Evolutionary conservation across 106 monocot genomes (phyloP), one percentile per base, ranked within the genome.

Genomic region (Hemerocallis citrina): DNA sequence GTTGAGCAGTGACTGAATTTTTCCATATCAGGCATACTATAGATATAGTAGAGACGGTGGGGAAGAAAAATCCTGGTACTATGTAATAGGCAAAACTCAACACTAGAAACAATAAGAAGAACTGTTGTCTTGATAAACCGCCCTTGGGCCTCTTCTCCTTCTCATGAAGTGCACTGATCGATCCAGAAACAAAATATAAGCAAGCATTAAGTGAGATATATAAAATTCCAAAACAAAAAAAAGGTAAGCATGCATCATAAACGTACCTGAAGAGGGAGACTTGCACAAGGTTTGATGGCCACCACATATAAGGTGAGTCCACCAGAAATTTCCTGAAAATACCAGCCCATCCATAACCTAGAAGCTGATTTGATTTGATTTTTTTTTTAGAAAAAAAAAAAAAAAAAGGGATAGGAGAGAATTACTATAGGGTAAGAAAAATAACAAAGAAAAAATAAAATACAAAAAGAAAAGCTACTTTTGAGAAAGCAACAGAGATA

Each of bases 291-390:
- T 61, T 84, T 41, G 49, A 6, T 1, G 85, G 85, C 85, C 85
- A 85, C 85, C 84, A 85, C 79, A 85, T 85, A 52, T 79, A 73
- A 1, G 84, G 75, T 17, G 79, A 75, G 9, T 85, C 76, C 36
- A 85, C 85, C 1, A 85, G 63, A 47, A 52, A 76, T 30, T 58
- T 80, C 33, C 72, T 73, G 68, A 73, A 76, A 11, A 85, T 32
- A 12, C 84, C 84, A 31, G 84, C 80, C 65, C 61, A 80, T 14
- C 85, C 85, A 50, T 81, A 85, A 13, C 85, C 85, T 27, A 85
- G 68, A 34, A 85, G 7, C 80, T 85, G 63, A 17, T 44, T 44
- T n/a, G n/a, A n/a, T n/a, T n/a, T n/a, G n/a, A n/a, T n/a, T n/a
- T n/a, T n/a, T n/a, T n/a, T n/a, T n/a, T n/a, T n/a, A n/a, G n/a